phyloP scores from a whole-genome alignment of 2,329 filamentous ascomycete species.

The Coniochaeta sp. region DNA sequence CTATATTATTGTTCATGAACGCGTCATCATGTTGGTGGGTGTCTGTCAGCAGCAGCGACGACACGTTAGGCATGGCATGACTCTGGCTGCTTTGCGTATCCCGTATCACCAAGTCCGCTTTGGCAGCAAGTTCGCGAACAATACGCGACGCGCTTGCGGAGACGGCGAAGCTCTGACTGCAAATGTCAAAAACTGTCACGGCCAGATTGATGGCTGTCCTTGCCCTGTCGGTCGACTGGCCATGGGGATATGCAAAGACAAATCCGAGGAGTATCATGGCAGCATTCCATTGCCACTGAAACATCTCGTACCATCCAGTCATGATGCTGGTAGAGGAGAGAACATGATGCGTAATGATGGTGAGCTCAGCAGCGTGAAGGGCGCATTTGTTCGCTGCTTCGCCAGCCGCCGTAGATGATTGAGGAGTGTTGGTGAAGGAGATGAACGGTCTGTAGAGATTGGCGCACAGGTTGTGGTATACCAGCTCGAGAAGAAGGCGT shows the following conservation, averaged over 20 bases:
- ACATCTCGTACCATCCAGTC: neutral
- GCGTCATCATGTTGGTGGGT: neutral
- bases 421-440: neutral
- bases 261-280: neutral
- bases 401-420: neutral
- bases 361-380: neutral
- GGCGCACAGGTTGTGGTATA: neutral
- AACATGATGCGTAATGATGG: neutral
- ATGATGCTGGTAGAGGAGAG: neutral
- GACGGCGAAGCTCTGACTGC: conserved; percentile 24
- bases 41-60: neutral
- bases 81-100: neutral
- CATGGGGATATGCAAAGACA: neutral
- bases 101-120: conserved; percentile 5
- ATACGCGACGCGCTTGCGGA: conserved; percentile 25
- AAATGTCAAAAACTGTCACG: conserved; percentile 27
- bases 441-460: neutral
- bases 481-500: neutral
- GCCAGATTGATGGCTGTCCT: conserved; percentile 25
- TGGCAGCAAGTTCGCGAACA: conserved; percentile 12
- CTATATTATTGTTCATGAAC: neutral
- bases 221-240: conserved; percentile 11
- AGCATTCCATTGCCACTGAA: conserved; percentile 2
- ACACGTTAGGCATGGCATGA: neutral
- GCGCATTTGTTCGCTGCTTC: neutral